These are phyloP conservation scores for Tetrapisispora phaffii DNA, from an alignment of 805 yeast genomes.

Conservation along the genomic window DNA sequence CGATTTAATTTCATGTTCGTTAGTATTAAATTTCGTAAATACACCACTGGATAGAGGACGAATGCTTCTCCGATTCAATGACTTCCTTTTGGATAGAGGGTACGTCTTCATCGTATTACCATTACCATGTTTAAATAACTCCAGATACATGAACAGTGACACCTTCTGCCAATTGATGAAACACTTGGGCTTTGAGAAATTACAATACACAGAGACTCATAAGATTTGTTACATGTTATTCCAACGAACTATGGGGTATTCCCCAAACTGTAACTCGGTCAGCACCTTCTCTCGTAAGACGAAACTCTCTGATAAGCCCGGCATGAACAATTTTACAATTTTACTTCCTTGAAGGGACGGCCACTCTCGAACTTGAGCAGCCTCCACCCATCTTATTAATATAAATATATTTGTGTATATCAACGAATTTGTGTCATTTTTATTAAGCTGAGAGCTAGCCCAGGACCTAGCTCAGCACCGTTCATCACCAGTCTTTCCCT, in stretches of 20 bases:
- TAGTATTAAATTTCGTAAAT: slow-evolving; percentile 85
- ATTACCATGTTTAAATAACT: slow-evolving; percentile 72
- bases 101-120: slow-evolving; percentile 75
- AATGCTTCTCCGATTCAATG: slow-evolving; percentile 55
- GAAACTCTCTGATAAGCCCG: slow-evolving; percentile 46
- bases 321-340: slow-evolving; percentile 64
- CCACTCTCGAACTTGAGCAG: too few species aligned
- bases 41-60: slow-evolving; percentile 59
- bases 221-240: slow-evolving; percentile 70
- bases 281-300: slow-evolving; percentile 31
- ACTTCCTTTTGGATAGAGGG: slow-evolving; percentile 35
- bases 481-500: too few species aligned
- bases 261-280: slow-evolving; percentile 27
- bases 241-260: slow-evolving; percentile 32
- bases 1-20: slow-evolving; percentile 66
- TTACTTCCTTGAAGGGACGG: slow-evolving; percentile 6
- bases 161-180: slow-evolving; percentile 39
- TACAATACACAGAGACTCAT: slow-evolving; percentile 46
- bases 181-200: slow-evolving; percentile 47
- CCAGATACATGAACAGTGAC: slow-evolving; percentile 57
- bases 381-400: too few species aligned
- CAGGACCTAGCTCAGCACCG: too few species aligned
- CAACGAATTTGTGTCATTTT: too few species aligned
- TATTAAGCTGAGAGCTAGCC: too few species aligned
- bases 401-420: too few species aligned